A percentile compares a stretch with the other conserved stretches of the same genome.
These are phyloP conservation scores for Alternaria rosae DNA, from an alignment of 2,329 filamentous ascomycete species.

Conservation along the genomic window DNA sequence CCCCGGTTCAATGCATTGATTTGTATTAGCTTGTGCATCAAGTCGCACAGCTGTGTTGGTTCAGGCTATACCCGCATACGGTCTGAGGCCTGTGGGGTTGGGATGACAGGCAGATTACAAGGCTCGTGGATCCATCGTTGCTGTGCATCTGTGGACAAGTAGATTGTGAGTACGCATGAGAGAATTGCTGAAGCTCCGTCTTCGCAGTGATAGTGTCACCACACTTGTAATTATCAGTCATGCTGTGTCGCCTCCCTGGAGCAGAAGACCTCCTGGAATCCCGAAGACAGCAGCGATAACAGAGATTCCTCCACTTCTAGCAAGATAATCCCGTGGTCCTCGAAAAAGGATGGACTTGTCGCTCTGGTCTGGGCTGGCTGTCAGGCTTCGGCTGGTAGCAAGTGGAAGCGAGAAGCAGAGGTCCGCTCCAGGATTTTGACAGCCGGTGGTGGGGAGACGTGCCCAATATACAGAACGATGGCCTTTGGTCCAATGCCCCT, in stretches of 20 bases:
- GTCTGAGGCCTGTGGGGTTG: constrained; percentile 1
- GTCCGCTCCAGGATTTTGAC: neutral
- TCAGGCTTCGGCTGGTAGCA: neutral
- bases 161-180: constrained; percentile 1
- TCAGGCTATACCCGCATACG: neutral
- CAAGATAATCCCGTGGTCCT: neutral
- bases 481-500: neutral
- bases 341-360: neutral
- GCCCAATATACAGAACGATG: neutral
- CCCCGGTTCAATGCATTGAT: neutral
- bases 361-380: neutral
- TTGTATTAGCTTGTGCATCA: neutral
- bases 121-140: constrained; percentile 15
- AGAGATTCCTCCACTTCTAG: neutral
- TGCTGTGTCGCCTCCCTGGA: constrained; percentile 17
- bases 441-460: neutral
- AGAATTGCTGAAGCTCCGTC: constrained; percentile 8
- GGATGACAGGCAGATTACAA: constrained; percentile 21
- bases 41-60: constrained; percentile 2
- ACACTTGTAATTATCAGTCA: constrained; percentile 10
- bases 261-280: neutral
- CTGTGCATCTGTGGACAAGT: constrained; percentile 1
- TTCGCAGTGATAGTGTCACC: constrained; percentile 18
- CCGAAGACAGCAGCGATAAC: neutral
- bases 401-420: neutral